Base-by-base conservation (phyloP, 768 basidiomycete species). In the Sporobolomyces phaffii region DNA sequence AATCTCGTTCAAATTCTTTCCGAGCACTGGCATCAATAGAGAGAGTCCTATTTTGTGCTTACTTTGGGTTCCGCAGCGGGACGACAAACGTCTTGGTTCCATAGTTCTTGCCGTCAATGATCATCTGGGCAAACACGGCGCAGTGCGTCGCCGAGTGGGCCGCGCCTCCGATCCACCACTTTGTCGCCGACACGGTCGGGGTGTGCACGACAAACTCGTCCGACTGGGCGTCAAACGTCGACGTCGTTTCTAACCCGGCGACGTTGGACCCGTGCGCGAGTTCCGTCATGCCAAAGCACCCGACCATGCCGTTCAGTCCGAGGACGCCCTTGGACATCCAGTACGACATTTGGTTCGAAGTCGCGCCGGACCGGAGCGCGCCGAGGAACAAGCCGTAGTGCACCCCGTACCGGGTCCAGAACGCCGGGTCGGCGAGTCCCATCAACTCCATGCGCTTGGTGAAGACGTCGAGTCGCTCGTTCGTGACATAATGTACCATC, bases 131-230 rank as follows among this genome's bases (percentile, higher is more conserved):
- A 60, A 80, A 81, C 1, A 80, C 79, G 38, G 78, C 77, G 36
- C 77, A 77, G 67, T 81, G 80, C 2, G 79, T 81, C 14, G 80
- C 80, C 5, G 79, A 79, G 36, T 76, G 76, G 5, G 80, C 80
- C 1, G 80, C 79, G 60, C 79, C 79, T 43, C 80, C 80, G 68
- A 80, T 81, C 80, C 80, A 80, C 80, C 80, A 81, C 57, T 81
- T 81, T 15, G 80, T 81, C 8, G 80, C 80, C 2, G 75, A 75
- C 34, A 80, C 70, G 64, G 76, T 75, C 29, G 80, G 80, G 11
- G 80, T 81, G 64, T 81, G 79, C 31, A 81, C 78, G 48, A 81
- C 69, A 57, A 80, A 80, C 67, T 80, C 78, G 75, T 81, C 80
- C 1, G 77, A 69, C 28, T 59, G 45, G 20, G 72, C 70, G 66